These are phyloP conservation scores for Solanum hybrid DNA, from an alignment of 305 asterid genomes.

Conservation along the genomic window DNA sequence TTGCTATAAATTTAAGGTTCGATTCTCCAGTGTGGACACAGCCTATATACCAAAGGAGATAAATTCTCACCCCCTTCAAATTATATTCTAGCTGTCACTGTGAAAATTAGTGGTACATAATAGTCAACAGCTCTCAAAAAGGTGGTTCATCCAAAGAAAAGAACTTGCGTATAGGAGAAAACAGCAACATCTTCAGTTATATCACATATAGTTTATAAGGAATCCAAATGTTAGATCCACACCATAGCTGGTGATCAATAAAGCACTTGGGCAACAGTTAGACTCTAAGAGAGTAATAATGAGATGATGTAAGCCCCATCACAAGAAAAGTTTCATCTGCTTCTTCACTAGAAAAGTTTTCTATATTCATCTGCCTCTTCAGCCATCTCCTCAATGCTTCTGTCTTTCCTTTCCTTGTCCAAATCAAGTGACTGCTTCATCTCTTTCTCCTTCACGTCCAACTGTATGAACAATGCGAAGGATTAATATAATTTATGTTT, in stretches of 20 bases:
- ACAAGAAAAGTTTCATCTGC: slow-evolving; percentile 42
- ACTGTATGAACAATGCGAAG: slow-evolving; percentile 25
- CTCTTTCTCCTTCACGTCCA: slow-evolving; percentile 79
- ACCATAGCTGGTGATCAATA: neutral
- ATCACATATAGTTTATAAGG: neutral
- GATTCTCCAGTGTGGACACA: neutral
- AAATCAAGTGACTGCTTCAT: slow-evolving; percentile 77
- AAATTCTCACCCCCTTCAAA: neutral
- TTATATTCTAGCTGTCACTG: neutral
- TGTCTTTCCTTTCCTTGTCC: slow-evolving; percentile 82
- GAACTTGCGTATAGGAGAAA: neutral
- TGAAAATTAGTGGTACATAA: neutral
- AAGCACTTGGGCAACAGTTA: neutral
- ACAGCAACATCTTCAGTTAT: neutral
- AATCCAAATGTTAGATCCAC: neutral
- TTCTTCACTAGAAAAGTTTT: slow-evolving; percentile 48
- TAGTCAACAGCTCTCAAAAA: neutral
- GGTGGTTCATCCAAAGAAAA: neutral
- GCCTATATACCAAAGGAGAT: neutral
- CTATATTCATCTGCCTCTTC: slow-evolving; percentile 75
- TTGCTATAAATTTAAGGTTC: neutral
- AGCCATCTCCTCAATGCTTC: slow-evolving; percentile 78
- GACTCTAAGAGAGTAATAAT: neutral
- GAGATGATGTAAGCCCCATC: slow-evolving; percentile 3
- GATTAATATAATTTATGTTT: neutral